These are phyloP conservation scores for Suhomyces yuchorum DNA, from an alignment of 1,139 yeast species.

Conservation along the genomic window DNA sequence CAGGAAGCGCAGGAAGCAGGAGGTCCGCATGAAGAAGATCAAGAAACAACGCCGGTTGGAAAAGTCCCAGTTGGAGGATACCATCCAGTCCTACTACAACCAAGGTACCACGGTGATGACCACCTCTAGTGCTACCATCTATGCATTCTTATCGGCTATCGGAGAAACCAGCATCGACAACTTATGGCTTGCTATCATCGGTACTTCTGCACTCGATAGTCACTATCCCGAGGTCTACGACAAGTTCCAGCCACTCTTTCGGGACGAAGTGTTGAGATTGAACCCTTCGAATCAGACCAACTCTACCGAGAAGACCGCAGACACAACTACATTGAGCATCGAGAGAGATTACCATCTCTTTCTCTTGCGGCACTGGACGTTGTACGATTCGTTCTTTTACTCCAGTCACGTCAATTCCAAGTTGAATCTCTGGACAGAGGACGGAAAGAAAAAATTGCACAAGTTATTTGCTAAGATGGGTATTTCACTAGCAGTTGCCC, in stretches of 20 bases:
- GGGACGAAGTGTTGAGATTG: conserved; percentile 82
- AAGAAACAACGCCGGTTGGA: conserved; percentile 33
- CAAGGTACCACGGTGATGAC: conserved; percentile 81
- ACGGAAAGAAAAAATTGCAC: conserved; percentile 82
- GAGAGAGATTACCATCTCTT: conserved; percentile 88
- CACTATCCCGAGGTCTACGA: conserved; percentile 79
- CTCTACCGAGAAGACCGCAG: conserved; percentile 48
- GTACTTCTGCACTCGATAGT: conserved; percentile 79
- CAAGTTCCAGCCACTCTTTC: conserved; percentile 67
- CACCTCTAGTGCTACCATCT: conserved; percentile 77
- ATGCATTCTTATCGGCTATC: conserved; percentile 74
- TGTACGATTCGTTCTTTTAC: conserved; percentile 87
- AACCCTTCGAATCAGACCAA: conserved; percentile 32
- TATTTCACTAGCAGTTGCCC: conserved; percentile 81
- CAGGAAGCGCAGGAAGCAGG: conserved; percentile 37
- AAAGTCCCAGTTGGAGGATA: conserved; percentile 56
- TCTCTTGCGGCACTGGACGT: conserved; percentile 87
- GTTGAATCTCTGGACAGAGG: conserved; percentile 86
- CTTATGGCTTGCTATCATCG: conserved; percentile 88
- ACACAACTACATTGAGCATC: conserved; percentile 62
- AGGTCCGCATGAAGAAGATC: conserved; percentile 27
- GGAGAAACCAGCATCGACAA: conserved; percentile 61
- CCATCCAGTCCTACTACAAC: conserved; percentile 69
- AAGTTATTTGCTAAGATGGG: conserved; percentile 97
- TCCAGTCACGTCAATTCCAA: conserved; percentile 90